A percentile compares a stretch with the other conserved stretches of the same genome.
phyloP scores from a whole-genome alignment of 2,329 filamentous ascomycete genomes.

The Fusarium heterosporum region DNA sequence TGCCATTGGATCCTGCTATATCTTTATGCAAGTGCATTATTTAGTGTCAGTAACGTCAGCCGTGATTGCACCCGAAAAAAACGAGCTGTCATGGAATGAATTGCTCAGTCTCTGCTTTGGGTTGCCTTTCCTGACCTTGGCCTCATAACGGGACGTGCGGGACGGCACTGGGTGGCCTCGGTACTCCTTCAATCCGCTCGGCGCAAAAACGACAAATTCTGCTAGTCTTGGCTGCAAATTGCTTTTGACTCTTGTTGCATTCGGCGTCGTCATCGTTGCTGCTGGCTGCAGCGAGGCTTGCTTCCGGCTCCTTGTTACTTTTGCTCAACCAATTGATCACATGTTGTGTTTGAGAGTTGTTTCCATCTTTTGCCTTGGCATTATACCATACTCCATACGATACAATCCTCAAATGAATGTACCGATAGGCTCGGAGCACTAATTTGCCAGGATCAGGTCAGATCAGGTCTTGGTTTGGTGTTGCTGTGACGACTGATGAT shows the following conservation, averaged over 20 bases:
- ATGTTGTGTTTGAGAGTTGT: constrained; percentile 15
- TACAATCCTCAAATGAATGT: constrained; percentile 23
- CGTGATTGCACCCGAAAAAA: constrained; percentile 30
- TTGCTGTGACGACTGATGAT: constrained; percentile 45
- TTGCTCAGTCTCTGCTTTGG: constrained; percentile 23
- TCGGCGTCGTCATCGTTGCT: constrained; percentile 17
- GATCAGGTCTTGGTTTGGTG: constrained; percentile 32
- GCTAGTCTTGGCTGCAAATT: constrained; percentile 22
- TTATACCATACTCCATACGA: constrained; percentile 19
- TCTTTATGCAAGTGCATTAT: constrained; percentile 45
- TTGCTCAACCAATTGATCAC: constrained; percentile 24
- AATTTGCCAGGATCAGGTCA: constrained; percentile 31
- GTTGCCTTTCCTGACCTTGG: constrained; percentile 33
- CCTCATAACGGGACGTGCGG: constrained; percentile 26
- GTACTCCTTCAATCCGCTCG: constrained; percentile 13
- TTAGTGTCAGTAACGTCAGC: constrained; percentile 41
- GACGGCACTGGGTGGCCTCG: constrained; percentile 27
- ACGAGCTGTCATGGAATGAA: constrained; percentile 25
- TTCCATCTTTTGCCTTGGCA: constrained; percentile 7
- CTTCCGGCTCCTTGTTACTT: constrained; percentile 13
- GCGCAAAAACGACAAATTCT: constrained; percentile 30
- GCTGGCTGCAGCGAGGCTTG: constrained; percentile 33
- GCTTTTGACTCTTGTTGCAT: constrained; percentile 5
- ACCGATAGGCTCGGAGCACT: constrained; percentile 12
- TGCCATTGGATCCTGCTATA: constrained; percentile 45